These are phyloP conservation scores for Ogataea pilisensis DNA, from an alignment of 805 yeast species.

Conservation along the genomic window DNA sequence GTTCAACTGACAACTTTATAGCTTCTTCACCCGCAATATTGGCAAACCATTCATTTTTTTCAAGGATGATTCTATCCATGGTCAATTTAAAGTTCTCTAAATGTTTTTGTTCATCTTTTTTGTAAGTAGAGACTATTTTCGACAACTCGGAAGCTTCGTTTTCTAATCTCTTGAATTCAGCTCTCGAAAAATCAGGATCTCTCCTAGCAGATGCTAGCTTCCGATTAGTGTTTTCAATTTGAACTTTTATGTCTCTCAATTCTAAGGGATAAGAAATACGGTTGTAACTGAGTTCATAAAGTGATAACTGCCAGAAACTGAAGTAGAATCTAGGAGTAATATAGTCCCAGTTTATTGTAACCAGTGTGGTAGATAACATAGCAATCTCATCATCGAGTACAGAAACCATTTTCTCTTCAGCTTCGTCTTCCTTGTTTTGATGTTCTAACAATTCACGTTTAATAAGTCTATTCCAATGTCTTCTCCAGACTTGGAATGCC, in stretches of 20 bases:
- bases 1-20: conserved; percentile 4
- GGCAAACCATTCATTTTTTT: conserved; percentile 38
- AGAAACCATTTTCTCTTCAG: too few relatives aligned
- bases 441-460: conserved; percentile 15
- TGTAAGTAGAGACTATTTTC: conserved; percentile 27
- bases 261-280: conserved; percentile 47
- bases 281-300: conserved; percentile 65
- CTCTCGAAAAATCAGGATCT: conserved; percentile 22
- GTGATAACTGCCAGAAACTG: conserved; percentile 68
- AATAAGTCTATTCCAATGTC: conserved; percentile 29
- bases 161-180: conserved; percentile 25
- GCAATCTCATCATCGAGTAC: conserved; percentile 7
- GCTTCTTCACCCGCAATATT: conserved; percentile 13
- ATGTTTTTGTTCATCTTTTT: conserved; percentile 44
- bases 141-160: conserved; percentile 25
- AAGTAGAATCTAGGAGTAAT: conserved; percentile 44
- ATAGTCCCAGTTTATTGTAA: conserved; percentile 19
- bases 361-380: conserved; percentile 12
- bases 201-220: conserved; percentile 30
- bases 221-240: conserved; percentile 33
- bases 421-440: conserved; percentile 6
- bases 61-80: conserved; percentile 25
- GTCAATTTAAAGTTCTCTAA: conserved; percentile 33
- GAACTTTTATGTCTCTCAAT: conserved; percentile 34
- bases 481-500: conserved; percentile 80